Conservation (phyloP, 106 monocot species). For the Dioscorea dumetorum region DNA sequence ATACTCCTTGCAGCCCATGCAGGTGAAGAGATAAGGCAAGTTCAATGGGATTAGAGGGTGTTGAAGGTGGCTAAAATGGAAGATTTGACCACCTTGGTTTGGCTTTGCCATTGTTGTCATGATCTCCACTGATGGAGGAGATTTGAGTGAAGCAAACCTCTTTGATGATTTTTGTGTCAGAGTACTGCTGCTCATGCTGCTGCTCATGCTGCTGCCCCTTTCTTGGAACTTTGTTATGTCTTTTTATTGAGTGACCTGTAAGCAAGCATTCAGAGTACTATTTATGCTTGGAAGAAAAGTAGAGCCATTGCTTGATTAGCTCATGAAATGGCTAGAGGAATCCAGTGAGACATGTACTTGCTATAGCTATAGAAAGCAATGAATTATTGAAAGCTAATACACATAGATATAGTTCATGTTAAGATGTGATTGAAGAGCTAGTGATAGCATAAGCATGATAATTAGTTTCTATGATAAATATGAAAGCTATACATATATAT, state of each 20-base stretch:
- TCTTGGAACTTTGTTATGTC: not conserved
- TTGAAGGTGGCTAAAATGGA: constrained; percentile 60
- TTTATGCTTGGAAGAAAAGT: constrained; percentile 6
- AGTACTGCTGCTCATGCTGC: constrained; percentile 16
- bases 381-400: not conserved
- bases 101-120: not conserved
- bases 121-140: constrained; percentile 11
- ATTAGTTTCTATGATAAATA: no score
- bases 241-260: not conserved
- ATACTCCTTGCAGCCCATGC: constrained; percentile 56
- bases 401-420: no score
- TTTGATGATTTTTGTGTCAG: constrained; percentile 8
- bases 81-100: constrained; percentile 14
- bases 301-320: not conserved
- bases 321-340: not conserved
- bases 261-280: constrained; percentile 6
- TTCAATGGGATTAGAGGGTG: constrained; percentile 31
- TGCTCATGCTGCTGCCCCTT: constrained; percentile 11
- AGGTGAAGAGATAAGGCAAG: constrained; percentile 46
- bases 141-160: constrained; percentile 3
- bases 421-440: no score
- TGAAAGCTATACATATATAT: not conserved
- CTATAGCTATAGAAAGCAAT: not conserved
- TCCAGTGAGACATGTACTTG: constrained; percentile 3
- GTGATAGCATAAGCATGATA: no score